Conservation (phyloP, 768 basidiomycete species). For the Collybia sordida region DNA sequence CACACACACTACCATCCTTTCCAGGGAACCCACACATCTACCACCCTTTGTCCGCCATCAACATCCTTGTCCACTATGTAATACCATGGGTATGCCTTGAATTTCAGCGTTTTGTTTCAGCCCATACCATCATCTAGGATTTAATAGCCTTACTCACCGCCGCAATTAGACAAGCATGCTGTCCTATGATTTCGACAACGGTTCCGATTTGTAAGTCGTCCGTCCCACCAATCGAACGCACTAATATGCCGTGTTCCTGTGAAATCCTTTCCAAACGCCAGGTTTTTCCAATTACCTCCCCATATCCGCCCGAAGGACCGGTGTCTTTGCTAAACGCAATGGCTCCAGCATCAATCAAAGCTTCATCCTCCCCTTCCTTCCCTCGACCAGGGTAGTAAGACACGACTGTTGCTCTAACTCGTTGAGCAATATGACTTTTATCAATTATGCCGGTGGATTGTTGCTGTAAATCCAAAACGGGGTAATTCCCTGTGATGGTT, state of each 20-base stretch:
- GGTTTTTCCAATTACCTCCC: conserved; percentile 64
- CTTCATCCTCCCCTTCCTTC: conserved; percentile 62
- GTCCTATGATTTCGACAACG: conserved; percentile 71
- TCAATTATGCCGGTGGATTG: conserved; percentile 69
- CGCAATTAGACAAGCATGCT: conserved; percentile 83
- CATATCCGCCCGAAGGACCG: conserved; percentile 70
- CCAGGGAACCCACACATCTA: conserved; percentile 88
- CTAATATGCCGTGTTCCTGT: conserved; percentile 80
- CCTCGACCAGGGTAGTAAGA: conserved; percentile 79
- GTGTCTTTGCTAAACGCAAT: conserved; percentile 88
- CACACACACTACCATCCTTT: conserved; percentile 90
- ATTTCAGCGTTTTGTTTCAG: no score
- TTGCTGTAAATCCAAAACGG: conserved; percentile 83
- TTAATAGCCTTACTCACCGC: conserved; percentile 38
- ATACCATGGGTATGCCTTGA: conserved; percentile 72
- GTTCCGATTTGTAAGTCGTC: conserved; percentile 54
- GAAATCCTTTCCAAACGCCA: conserved; percentile 69
- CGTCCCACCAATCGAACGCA: conserved; percentile 25
- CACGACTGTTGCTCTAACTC: conserved; percentile 69
- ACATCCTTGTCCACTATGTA: conserved; percentile 74
- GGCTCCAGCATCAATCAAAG: conserved; percentile 78
- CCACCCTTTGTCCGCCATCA: conserved; percentile 50
- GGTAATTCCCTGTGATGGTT: conserved; percentile 64
- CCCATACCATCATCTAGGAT: neutral
- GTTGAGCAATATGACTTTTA: conserved; percentile 56